Conservation (phyloP, 1,284 basidiomycete genomes). For the Coniophora puteana region DNA sequence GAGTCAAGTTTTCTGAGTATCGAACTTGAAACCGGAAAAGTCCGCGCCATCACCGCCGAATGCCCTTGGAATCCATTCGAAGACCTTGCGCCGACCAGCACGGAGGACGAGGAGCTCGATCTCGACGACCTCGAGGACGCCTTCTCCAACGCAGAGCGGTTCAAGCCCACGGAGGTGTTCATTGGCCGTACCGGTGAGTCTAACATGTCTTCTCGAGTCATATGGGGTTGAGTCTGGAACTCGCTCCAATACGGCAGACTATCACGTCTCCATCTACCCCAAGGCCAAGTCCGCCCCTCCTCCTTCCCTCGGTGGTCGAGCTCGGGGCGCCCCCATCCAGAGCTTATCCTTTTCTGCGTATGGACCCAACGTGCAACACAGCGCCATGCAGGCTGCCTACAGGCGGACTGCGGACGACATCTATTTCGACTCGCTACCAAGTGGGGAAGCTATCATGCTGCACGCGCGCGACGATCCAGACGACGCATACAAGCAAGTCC, state of each 20-base stretch:
- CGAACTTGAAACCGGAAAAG: constrained; percentile 78
- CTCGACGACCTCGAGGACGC: constrained; percentile 69
- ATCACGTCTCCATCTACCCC: constrained; percentile 67
- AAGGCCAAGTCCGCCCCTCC: constrained; percentile 35
- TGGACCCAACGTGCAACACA: constrained; percentile 79
- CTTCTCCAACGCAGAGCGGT: constrained; percentile 34
- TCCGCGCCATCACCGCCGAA: constrained; percentile 76
- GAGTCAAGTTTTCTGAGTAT: constrained; percentile 79
- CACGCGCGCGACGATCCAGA: constrained; percentile 35
- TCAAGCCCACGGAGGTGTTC: constrained; percentile 58
- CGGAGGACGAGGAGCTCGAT: constrained; percentile 45
- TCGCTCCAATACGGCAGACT: constrained; percentile 47
- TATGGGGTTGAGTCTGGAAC: background rate
- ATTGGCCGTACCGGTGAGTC: constrained; percentile 80
- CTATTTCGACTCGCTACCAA: constrained; percentile 77
- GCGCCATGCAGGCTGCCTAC: constrained; percentile 60
- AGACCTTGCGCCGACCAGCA: constrained; percentile 38
- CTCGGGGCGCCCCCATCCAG: constrained; percentile 53
- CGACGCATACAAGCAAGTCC: constrained; percentile 29
- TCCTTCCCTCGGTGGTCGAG: too few species aligned
- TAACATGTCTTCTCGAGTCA: background rate
- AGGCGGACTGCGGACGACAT: constrained; percentile 66
- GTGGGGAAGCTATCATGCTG: constrained; percentile 75
- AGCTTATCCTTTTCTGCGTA: constrained; percentile 81
- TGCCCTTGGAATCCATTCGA: constrained; percentile 74